Evolutionary conservation across 768 basidiomycete species (phyloP).

Genomic region (Gyrodon lividus): DNA sequence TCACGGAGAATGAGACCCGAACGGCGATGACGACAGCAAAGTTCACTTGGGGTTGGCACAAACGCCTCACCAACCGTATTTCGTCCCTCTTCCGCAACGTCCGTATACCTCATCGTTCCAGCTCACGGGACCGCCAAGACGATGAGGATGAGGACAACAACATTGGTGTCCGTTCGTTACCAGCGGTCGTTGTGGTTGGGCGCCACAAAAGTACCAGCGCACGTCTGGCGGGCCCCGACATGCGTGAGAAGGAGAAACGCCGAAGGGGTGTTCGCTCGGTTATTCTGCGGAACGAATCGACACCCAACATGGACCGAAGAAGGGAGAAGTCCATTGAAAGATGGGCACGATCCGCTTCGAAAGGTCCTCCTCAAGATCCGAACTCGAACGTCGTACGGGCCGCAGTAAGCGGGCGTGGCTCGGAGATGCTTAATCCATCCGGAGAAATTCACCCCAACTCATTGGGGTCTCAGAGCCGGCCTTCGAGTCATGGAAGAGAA

Average conservation of each 20-base stretch:
- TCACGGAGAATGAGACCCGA: constrained; percentile 75
- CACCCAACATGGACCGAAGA: constrained; percentile 20
- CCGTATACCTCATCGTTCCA: constrained; percentile 27
- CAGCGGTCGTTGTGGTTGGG: constrained; percentile 18
- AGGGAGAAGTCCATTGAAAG: constrained; percentile 34
- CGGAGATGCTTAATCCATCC: constrained; percentile 30
- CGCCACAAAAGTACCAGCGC: constrained; percentile 27
- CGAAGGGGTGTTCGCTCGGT: constrained; percentile 20
- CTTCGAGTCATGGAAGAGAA: constrained; percentile 27
- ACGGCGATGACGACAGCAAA: constrained; percentile 67
- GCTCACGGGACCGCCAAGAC: constrained; percentile 11
- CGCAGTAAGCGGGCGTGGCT: constrained; percentile 25
- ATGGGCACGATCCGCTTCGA: constrained; percentile 31
- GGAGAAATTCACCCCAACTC: constrained; percentile 22
- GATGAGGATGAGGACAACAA: constrained; percentile 21
- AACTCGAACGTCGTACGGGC: constrained; percentile 12
- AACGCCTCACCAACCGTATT: constrained; percentile 42
- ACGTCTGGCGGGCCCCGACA: constrained; percentile 13
- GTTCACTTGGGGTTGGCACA: constrained; percentile 60
- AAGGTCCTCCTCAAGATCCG: constrained; percentile 17
- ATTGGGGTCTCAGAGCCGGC: constrained; percentile 24
- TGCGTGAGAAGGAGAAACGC: constrained; percentile 29
- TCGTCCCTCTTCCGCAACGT: constrained; percentile 50
- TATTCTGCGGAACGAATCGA: constrained; percentile 20
- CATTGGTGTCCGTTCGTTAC: constrained; percentile 34